Base-by-base conservation (phyloP, 352 stramenopile species). In the Globisporangium spinosum region DNA sequence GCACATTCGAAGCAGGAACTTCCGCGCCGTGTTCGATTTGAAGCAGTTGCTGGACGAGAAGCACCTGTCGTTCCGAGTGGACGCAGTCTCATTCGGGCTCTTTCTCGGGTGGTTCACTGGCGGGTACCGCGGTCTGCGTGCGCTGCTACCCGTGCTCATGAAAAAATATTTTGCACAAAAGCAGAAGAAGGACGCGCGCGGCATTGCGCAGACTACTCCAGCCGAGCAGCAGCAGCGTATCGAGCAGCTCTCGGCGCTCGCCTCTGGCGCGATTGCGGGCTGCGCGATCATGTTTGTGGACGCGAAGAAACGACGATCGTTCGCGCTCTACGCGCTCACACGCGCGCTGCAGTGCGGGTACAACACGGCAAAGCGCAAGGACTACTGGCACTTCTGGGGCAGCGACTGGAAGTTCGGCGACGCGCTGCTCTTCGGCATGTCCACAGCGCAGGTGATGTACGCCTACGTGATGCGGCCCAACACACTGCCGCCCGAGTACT, bases 321-420 rank as follows among this genome's bases (percentile, higher is more conserved):
- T 97, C 23, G 89, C 86, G 54, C 70, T 97, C 2, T 97, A 97
- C 69, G 84, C 87, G 34, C 74, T 94, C 66, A 90, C 88, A 12
- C 85, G 89, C 49, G 87, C 87, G 56, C 72, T 94, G 45, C 87
- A 96, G 65, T 93, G 83, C 62, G 84, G 74, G 27, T 96, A 96
- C 79, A 96, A 96, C 75, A 90, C 77, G 23, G 85, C 85, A 53
- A 96, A 95, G 70, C 65, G 77, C 58, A 77, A 79, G n/a, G 57
- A 87, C 34, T 78, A 85, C 34, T 96, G 86, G 85, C 89, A 96
- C 73, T 96, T 96, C 57, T 96, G 89, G 89, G 89, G 87, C 62
- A 93, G 83, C 64, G 65, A 92, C 64, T 96, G 89, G 89, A 67
- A 76, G 38, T 89, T 92, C 62, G 89, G 89, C 53, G 89, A 95